Conservation (phyloP, 2,329 filamentous ascomycete species). For the Falciphora oryzae region DNA sequence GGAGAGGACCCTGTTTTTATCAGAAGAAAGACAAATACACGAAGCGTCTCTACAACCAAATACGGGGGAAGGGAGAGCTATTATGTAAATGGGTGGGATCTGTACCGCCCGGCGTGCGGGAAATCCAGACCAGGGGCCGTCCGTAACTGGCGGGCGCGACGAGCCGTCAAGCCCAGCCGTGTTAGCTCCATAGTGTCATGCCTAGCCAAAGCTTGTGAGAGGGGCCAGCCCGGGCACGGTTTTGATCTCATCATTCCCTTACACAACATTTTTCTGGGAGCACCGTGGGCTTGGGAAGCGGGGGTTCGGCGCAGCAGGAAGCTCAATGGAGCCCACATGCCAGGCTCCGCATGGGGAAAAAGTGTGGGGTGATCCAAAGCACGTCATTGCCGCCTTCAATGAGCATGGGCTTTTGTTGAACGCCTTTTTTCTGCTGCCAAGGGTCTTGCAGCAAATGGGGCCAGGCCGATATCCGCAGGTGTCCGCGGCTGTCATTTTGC, state of each 20-base stretch:
- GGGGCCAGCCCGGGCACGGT: not conserved
- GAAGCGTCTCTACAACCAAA: not conserved
- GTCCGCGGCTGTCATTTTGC: too few species aligned
- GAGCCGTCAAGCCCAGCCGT: too few species aligned
- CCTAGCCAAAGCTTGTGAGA: not conserved
- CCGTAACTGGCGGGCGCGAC: too few species aligned
- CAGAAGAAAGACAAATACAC: not conserved
- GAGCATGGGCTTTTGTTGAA: not conserved
- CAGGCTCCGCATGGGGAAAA: not conserved
- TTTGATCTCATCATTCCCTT: not conserved
- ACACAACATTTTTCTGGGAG: not conserved
- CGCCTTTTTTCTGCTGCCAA: not conserved
- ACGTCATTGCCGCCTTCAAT: conserved; percentile 9
- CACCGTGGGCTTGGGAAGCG: not conserved
- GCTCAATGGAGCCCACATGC: not conserved
- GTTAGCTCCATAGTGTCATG: not conserved
- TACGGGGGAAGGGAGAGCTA: too few species aligned
- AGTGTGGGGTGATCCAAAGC: conserved; percentile 8
- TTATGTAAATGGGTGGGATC: not conserved
- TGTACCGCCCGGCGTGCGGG: too few species aligned
- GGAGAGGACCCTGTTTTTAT: not conserved
- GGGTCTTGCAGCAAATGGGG: not conserved
- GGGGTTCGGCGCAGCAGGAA: not conserved
- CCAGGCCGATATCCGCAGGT: not conserved
- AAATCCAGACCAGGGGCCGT: too few species aligned